Percentiles rank a stretch among this genome's conserved stretches.
phyloP scores from a whole-genome alignment of 139 green algal genomes.

The Yamagishiella unicocca region DNA sequence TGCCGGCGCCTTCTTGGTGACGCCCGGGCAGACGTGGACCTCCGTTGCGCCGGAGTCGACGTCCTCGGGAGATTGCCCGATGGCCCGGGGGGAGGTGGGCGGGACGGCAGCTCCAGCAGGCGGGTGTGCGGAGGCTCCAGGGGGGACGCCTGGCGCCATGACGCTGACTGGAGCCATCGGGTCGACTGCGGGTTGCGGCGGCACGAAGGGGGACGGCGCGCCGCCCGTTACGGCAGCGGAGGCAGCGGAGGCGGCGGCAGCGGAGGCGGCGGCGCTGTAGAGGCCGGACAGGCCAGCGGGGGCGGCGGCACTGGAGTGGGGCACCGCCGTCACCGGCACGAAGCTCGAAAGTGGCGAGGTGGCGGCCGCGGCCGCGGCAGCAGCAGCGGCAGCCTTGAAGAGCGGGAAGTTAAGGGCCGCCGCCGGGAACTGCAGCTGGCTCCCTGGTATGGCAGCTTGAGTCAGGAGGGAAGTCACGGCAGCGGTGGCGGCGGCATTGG shows the following conservation, averaged over 20 bases:
- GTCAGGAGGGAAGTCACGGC: not conserved
- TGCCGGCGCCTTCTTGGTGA: not conserved
- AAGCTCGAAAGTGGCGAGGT: not conserved
- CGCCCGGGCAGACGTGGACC: not conserved
- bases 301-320: not conserved
- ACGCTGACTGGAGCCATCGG: not conserved
- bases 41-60: not conserved
- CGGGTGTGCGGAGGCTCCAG: not conserved
- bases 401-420: not conserved
- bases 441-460: not conserved
- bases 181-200: not conserved
- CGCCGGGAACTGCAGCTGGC: not conserved
- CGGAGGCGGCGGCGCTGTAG: not conserved
- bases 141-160: not conserved
- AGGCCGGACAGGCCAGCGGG: not conserved
- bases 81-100: not conserved
- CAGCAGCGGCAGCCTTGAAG: slow-evolving; percentile 17
- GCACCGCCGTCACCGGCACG: not conserved
- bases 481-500: not conserved
- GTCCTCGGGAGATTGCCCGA: not conserved
- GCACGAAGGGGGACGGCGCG: not conserved
- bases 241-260: not conserved
- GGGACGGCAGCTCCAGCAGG: not conserved
- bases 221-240: not conserved
- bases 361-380: not conserved